Conservation (phyloP, 768 basidiomycete species). For the Strobilomyces echinocephalus region DNA sequence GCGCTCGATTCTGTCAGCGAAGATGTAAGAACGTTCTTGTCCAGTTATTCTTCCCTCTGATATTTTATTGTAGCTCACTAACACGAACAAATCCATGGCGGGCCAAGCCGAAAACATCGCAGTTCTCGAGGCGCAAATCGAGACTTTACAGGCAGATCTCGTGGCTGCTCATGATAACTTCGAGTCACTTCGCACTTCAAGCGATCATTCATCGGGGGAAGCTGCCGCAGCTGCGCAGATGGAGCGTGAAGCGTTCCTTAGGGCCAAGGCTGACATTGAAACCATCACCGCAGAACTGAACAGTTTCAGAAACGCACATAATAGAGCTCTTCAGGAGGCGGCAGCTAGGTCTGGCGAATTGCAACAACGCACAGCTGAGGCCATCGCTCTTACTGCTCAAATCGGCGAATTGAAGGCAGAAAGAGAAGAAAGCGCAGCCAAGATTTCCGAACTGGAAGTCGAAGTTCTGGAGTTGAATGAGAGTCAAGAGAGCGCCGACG, state of each 20-base stretch:
- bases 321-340: slow-evolving; percentile 44
- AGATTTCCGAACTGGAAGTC: slow-evolving; percentile 76
- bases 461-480: slow-evolving; percentile 78
- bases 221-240: slow-evolving; percentile 49
- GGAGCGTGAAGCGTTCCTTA: slow-evolving; percentile 60
- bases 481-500: slow-evolving; percentile 58
- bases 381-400: slow-evolving; percentile 44
- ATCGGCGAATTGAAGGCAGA: slow-evolving; percentile 52
- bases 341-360: slow-evolving; percentile 42
- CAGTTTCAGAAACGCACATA: slow-evolving; percentile 47
- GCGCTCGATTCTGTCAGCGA: slow-evolving; percentile 40
- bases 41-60: background rate
- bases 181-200: slow-evolving; percentile 43
- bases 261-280: slow-evolving; percentile 59
- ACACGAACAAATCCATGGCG: slow-evolving; percentile 37
- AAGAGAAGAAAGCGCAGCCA: slow-evolving; percentile 65
- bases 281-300: slow-evolving; percentile 49
- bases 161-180: slow-evolving; percentile 48
- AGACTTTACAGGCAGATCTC: slow-evolving; percentile 48
- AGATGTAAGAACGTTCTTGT: slow-evolving; percentile 41
- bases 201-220: slow-evolving; percentile 40
- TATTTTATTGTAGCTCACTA: slow-evolving; percentile 43
- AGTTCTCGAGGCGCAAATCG: slow-evolving; percentile 46
- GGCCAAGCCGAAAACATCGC: slow-evolving; percentile 45
- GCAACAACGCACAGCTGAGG: slow-evolving; percentile 42